phyloP scores from a whole-genome alignment of 331 rosid genomes.

The Pyracantha coccinea region DNA sequence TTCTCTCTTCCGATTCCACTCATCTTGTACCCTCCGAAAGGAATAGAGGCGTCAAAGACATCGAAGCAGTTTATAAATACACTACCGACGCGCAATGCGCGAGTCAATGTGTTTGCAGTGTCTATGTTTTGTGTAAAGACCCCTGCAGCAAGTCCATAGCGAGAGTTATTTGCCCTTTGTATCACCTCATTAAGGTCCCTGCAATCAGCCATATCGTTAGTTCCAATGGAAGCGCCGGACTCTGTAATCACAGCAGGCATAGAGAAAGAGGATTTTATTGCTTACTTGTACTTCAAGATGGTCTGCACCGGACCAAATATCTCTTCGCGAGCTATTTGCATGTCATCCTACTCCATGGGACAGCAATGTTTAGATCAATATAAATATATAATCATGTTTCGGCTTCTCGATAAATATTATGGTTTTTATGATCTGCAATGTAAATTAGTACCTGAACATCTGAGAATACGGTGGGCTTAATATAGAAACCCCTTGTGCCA shows the following conservation, averaged over 20 bases:
- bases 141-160: slow-evolving; percentile 89
- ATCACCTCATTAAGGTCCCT: slow-evolving; percentile 72
- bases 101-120: slow-evolving; percentile 55
- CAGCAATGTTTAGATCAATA: background rate
- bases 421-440: background rate
- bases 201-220: slow-evolving; percentile 14
- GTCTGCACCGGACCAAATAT: slow-evolving; percentile 93
- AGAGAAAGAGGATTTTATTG: background rate
- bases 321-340: slow-evolving; percentile 78
- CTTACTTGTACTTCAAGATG: slow-evolving; percentile 72
- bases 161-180: slow-evolving; percentile 44
- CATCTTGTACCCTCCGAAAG: slow-evolving; percentile 92
- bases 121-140: slow-evolving; percentile 58
- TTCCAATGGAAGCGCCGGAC: background rate
- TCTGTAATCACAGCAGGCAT: background rate
- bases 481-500: slow-evolving; percentile 62
- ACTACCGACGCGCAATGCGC: slow-evolving; percentile 60
- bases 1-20: slow-evolving; percentile 92
- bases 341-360: slow-evolving; percentile 42
- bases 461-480: slow-evolving; percentile 89
- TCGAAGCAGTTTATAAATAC: slow-evolving; percentile 79
- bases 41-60: slow-evolving; percentile 81
- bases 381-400: background rate
- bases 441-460: slow-evolving; percentile 45
- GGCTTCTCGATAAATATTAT: background rate